Percentiles rank a stretch among this genome's conserved stretches.
These are phyloP conservation scores for Endoconidiophora polonica DNA, from an alignment of 2,329 filamentous ascomycete species.

Conservation along the genomic window DNA sequence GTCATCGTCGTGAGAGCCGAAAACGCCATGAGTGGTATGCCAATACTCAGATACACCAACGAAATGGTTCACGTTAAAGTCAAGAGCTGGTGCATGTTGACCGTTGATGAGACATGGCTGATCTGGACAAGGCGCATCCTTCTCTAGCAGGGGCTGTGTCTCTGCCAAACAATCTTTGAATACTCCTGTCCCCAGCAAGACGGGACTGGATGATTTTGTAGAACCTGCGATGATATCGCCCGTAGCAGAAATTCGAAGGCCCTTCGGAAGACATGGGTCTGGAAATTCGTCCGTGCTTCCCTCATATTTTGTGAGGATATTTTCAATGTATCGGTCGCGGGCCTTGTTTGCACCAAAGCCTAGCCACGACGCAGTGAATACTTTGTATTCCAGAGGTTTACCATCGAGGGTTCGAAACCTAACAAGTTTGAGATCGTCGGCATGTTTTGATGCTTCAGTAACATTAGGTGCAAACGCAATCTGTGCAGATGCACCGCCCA, in stretches of 20 bases:
- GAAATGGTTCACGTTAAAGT: conserved; percentile 95
- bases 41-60: conserved; percentile 96
- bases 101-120: conserved; percentile 80
- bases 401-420: conserved; percentile 75
- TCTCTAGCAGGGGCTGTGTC: conserved; percentile 76
- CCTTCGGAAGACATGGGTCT: conserved; percentile 78
- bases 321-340: conserved; percentile 65
- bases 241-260: conserved; percentile 56
- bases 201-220: conserved; percentile 23
- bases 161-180: conserved; percentile 72
- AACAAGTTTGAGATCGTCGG: conserved; percentile 72
- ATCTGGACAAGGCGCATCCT: conserved; percentile 70
- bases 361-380: conserved; percentile 94
- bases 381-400: conserved; percentile 58
- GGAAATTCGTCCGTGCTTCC: conserved; percentile 51
- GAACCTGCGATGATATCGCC: conserved; percentile 36
- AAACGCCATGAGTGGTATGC: conserved; percentile 95
- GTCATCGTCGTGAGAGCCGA: conserved; percentile 39
- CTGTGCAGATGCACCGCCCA: conserved; percentile 94
- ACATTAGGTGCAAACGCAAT: conserved; percentile 93
- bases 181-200: conserved; percentile 64
- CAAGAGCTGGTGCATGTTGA: conserved; percentile 82
- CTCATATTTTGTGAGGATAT: conserved; percentile 51
- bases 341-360: conserved; percentile 96
- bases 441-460: conserved; percentile 79